These are phyloP conservation scores for Neurospora sp. DNA, from an alignment of 2,329 filamentous ascomycete genomes.

Conservation along the genomic window DNA sequence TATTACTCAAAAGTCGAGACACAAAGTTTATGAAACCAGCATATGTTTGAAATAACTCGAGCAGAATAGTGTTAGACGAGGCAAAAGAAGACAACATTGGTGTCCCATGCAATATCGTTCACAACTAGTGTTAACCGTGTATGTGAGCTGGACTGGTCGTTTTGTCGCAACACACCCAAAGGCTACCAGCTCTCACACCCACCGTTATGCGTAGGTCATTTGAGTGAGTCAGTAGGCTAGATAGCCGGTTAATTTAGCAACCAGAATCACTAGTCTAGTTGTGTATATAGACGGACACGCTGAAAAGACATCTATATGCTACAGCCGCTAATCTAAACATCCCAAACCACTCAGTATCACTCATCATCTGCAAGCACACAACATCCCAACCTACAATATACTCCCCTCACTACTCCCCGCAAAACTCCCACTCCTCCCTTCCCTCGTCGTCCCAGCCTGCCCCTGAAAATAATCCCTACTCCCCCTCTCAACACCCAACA, in stretches of 20 bases:
- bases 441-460: slow-evolving; percentile 6
- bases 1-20: background rate
- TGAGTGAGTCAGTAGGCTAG: no score
- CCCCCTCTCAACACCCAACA: slow-evolving; percentile 9
- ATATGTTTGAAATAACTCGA: background rate
- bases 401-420: slow-evolving; percentile 5
- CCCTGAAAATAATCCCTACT: slow-evolving; percentile 10
- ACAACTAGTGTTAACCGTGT: no score
- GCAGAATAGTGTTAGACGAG: background rate
- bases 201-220: no score
- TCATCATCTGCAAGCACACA: background rate
- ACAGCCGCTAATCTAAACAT: background rate
- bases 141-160: no score
- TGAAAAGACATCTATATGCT: background rate
- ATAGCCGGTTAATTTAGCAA: no score
- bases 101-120: no score
- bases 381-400: slow-evolving; percentile 12
- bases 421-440: background rate
- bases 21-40: background rate
- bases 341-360: background rate
- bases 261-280: no score
- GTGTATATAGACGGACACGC: background rate
- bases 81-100: background rate
- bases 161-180: no score
- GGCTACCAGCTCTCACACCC: no score